phyloP scores from a whole-genome alignment of 176 grass and related monocot species.

The Poa pratensis region DNA sequence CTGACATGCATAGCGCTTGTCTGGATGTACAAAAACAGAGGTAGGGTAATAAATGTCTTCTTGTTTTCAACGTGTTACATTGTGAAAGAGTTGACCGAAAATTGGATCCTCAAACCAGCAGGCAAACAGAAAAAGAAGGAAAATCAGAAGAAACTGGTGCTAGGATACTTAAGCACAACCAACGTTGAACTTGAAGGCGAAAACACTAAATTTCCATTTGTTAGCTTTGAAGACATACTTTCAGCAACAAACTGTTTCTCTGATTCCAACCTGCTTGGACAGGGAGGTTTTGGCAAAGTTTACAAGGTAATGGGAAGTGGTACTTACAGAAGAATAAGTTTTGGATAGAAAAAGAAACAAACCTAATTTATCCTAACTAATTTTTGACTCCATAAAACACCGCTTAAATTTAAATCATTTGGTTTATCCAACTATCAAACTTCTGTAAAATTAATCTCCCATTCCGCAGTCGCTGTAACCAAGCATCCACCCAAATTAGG shows the following conservation, averaged over 20 bases:
- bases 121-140: neutral
- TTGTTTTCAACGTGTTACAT: neutral
- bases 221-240: conserved; percentile 39
- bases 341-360: neutral
- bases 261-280: conserved; percentile 43
- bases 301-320: conserved; percentile 37
- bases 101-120: neutral
- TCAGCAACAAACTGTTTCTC: conserved; percentile 47
- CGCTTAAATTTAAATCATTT: neutral
- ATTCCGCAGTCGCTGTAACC: neutral
- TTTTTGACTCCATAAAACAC: neutral
- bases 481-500: neutral
- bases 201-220: conserved; percentile 22
- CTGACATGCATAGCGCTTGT: neutral
- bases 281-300: conserved; percentile 54
- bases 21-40: conserved; percentile 15
- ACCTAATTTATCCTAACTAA: neutral
- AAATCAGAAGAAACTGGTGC: neutral
- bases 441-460: neutral
- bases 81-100: neutral
- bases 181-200: neutral
- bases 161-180: neutral
- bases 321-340: neutral
- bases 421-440: neutral
- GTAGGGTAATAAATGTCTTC: neutral